Base-by-base conservation (phyloP, 305 asterid genomes). In the Solanum aculeatissimum region DNA sequence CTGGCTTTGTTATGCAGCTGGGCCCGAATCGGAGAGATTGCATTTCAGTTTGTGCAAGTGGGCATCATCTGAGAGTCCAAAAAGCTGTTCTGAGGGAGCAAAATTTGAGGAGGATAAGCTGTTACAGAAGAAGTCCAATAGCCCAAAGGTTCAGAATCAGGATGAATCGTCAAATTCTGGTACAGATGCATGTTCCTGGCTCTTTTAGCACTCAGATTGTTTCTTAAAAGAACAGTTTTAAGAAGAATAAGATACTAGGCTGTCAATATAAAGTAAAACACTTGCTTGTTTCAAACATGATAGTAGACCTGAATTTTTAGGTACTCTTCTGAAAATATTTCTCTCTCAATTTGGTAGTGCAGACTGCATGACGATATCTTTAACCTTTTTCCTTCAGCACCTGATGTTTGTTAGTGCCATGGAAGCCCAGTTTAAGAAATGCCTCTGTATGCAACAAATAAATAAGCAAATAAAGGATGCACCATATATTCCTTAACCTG, bases 21-120 rank as follows among this genome's bases (percentile, higher is more conserved):
- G 85, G 45, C 80, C 83, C 9, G 57, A 49, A 47, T 32, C 19
- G 14, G 93, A 89, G 84, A 70, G 86, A 66, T 92, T 94, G 0
- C 91, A 57, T 84, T 92, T 95, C 89, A 87, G 82, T 23, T 86
- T 95, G 92, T 86, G 90, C 91, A 92, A 92, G 89, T 94, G 98
- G 98, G 90, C 86, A 47, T 83, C 92, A n/a, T 88, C 93, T 55
- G 87, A 88, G 84, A 88, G 84, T 85, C 84, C 89, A 53, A 91
- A 87, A 75, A 85, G 89, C 87, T 51, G 54, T 80, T 25, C 86
- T 11, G 89, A 68, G 81, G 92, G 87, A 86, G 89, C 90, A 74
- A 90, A 89, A 80, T 80, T 66, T 12, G 90, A 86, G 65, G 94
- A 91, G 90, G 96, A 88, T 78, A 88, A 87, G 54, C 75, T 88